Evolutionary conservation across 148 eudicot genomes (phyloP).

Genomic region (Vaccinium corymbosum): DNA sequence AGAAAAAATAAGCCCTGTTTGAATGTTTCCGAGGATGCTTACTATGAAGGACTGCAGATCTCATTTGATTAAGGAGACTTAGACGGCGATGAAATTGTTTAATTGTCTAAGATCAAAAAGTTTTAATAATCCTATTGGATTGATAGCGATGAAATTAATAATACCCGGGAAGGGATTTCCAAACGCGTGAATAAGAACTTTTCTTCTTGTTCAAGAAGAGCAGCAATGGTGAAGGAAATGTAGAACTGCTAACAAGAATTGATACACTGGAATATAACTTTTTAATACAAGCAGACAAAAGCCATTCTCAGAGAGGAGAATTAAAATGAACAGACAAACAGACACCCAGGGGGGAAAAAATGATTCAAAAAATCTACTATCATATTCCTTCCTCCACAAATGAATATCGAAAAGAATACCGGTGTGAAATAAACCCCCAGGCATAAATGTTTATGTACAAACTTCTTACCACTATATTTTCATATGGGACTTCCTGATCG

Average conservation of each 20-base stretch:
- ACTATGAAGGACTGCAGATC: too few species aligned
- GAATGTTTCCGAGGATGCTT: too few species aligned
- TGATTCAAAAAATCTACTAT: neutral
- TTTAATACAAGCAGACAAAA: neutral
- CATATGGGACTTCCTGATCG: conserved; percentile 18
- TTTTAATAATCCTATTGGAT: too few species aligned
- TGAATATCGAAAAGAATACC: conserved; percentile 1
- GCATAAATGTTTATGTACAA: conserved; percentile 37
- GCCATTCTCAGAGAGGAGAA: conserved; percentile 4
- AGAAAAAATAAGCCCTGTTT: too few species aligned
- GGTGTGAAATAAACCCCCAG: neutral
- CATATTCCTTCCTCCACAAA: conserved; percentile 4
- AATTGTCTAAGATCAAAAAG: too few species aligned
- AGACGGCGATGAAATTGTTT: too few species aligned
- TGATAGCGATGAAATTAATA: too few species aligned
- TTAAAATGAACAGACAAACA: neutral
- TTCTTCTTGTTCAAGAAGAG: neutral
- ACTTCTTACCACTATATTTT: conserved; percentile 19
- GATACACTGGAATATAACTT: neutral
- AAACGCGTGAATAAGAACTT: too few species aligned
- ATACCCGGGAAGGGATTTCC: too few species aligned
- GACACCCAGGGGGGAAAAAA: neutral
- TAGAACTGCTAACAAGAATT: neutral
- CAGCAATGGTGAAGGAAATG: neutral
- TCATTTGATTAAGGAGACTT: too few species aligned